These are phyloP conservation scores for Moricandia arvensis DNA, from an alignment of 345 rosid genomes.

Conservation along the genomic window DNA sequence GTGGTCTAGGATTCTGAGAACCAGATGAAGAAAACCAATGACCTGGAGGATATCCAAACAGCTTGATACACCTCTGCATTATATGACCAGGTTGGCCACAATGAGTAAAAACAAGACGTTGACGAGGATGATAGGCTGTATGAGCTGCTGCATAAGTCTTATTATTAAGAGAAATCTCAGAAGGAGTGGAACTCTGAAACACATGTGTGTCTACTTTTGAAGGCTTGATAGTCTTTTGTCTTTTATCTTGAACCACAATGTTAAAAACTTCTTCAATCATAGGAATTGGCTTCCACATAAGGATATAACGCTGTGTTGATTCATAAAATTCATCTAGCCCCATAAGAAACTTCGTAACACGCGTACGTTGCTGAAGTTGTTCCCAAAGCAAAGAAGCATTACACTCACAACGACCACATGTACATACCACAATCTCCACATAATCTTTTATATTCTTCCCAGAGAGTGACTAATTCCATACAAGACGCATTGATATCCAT, in stretches of 20 bases:
- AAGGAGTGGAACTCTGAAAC: too few relatives aligned
- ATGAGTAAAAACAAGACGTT: too few relatives aligned
- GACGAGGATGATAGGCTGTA: too few relatives aligned
- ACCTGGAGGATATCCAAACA: too few relatives aligned
- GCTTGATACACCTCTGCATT: too few relatives aligned
- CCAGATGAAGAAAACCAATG: too few relatives aligned
- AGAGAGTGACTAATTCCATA: not conserved
- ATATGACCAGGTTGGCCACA: too few relatives aligned
- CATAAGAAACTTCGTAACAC: not conserved
- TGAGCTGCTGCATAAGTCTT: too few relatives aligned
- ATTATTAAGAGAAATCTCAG: too few relatives aligned
- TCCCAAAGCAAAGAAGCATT: not conserved
- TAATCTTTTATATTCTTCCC: not conserved
- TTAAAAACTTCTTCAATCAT: not conserved
- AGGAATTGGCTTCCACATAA: not conserved
- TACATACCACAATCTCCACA: not conserved
- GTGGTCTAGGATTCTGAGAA: too few relatives aligned
- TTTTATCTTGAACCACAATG: not conserved
- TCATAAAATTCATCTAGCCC: not conserved
- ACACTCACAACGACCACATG: not conserved
- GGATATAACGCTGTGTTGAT: not conserved
- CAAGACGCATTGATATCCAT: not conserved
- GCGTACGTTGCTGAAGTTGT: not conserved
- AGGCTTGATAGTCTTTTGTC: not conserved
- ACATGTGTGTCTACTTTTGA: too few relatives aligned